phyloP scores from a whole-genome alignment of 2,329 filamentous ascomycete species.

The Intubia oerlemansii region DNA sequence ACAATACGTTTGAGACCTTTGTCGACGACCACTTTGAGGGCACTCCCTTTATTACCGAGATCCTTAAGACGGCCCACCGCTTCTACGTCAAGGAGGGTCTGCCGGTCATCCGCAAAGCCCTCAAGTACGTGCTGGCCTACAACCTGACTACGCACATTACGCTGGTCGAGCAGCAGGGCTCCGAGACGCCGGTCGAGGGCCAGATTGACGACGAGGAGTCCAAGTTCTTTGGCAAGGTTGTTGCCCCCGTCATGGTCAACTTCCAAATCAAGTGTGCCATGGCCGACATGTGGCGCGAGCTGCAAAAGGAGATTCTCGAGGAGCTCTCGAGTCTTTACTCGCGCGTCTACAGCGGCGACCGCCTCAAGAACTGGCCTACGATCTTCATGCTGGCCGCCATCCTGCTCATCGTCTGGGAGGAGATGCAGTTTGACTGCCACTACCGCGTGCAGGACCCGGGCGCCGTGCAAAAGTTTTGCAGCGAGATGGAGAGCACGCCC shows the following conservation, averaged over 20 bases:
- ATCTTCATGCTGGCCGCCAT: conserved; percentile 96
- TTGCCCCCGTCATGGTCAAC: conserved; percentile 97
- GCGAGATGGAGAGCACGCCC: conserved; percentile 87
- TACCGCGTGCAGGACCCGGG: conserved; percentile 74
- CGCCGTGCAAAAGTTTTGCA: conserved; percentile 84
- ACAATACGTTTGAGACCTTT: conserved; percentile 77
- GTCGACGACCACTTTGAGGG: conserved; percentile 94
- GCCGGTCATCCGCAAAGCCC: conserved; percentile 78
- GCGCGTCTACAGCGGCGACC: conserved; percentile 93
- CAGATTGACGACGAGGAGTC: conserved; percentile 73
- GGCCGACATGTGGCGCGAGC: conserved; percentile 93
- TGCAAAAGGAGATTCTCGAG: conserved; percentile 89
- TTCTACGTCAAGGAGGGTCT: conserved; percentile 79
- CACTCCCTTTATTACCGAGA: conserved; percentile 84
- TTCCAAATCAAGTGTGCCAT: conserved; percentile 97
- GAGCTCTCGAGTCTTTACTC: conserved; percentile 85
- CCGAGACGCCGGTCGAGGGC: conserved; percentile 57
- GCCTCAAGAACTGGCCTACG: conserved; percentile 96
- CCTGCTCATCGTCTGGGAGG: conserved; percentile 84
- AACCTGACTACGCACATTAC: conserved; percentile 90
- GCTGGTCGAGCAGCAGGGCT: conserved; percentile 73
- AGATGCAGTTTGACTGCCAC: conserved; percentile 97
- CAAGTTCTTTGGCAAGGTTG: conserved; percentile 73
- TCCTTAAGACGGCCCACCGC: conserved; percentile 86
- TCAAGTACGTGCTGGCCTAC: conserved; percentile 89